These are phyloP conservation scores for Podospora comata DNA, from an alignment of 495 filamentous ascomycete species.

Conservation along the genomic window DNA sequence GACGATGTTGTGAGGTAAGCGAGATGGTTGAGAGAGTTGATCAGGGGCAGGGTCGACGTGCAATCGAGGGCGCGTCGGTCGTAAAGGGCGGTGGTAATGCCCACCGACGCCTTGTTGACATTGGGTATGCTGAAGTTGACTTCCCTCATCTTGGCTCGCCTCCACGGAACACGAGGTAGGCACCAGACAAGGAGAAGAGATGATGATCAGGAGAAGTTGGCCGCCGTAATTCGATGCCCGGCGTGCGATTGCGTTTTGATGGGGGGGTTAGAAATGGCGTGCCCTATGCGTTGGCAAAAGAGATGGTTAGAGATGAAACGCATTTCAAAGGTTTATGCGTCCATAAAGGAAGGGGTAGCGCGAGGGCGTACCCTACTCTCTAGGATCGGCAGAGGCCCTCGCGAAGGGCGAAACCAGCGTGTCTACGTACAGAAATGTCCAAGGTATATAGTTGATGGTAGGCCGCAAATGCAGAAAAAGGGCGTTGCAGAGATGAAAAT, in stretches of 20 bases:
- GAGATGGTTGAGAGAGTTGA: constrained; percentile 97
- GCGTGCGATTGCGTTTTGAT: constrained; percentile 5
- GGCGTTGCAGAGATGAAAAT: not conserved
- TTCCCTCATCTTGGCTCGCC: constrained; percentile 77
- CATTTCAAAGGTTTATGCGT: constrained; percentile 14
- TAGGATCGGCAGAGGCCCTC: not conserved
- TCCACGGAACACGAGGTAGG: constrained; percentile 31
- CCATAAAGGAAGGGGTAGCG: not conserved
- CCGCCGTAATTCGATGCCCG: not conserved
- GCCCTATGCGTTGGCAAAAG: constrained; percentile 7
- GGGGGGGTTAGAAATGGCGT: not conserved
- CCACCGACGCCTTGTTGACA: constrained; percentile 99
- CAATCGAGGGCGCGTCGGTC: constrained; percentile 96
- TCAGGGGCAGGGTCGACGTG: constrained; percentile 92
- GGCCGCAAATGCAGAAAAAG: not conserved
- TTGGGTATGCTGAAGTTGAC: constrained; percentile 99
- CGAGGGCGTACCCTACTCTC: constrained; percentile 13
- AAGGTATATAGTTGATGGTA: not conserved
- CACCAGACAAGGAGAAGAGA: constrained; percentile 32
- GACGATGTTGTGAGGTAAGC: constrained; percentile 99
- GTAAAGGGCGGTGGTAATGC: constrained; percentile 97
- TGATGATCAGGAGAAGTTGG: not conserved
- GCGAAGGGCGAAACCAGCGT: constrained; percentile 12
- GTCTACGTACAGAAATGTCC: constrained; percentile 4
- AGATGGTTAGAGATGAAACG: constrained; percentile 21